Evolutionary conservation across 2,329 filamentous ascomycete genomes (phyloP).

Genomic region (Simplicillium sp.): DNA sequence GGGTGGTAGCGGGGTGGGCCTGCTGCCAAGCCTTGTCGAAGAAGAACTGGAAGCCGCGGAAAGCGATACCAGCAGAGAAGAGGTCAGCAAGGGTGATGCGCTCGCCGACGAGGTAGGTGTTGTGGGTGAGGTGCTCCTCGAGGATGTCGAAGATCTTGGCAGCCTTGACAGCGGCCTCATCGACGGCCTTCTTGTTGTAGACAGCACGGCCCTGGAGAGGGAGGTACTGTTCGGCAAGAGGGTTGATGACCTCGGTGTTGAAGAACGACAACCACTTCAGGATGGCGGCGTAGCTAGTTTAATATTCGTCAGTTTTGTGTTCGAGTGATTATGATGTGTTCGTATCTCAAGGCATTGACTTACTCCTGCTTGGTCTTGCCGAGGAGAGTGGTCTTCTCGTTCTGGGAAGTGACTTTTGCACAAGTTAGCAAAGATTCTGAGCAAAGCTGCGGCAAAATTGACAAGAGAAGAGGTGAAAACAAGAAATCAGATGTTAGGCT

Average conservation of each 20-base stretch:
- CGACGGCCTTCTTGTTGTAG: constrained; percentile 98
- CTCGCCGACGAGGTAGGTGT: constrained; percentile 97
- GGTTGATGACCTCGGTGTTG: constrained; percentile 75
- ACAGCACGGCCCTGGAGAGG: constrained; percentile 71
- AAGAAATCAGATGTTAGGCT: constrained; percentile 69
- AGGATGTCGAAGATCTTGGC: constrained; percentile 61
- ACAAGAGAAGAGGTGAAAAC: constrained; percentile 16
- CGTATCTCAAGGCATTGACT: constrained; percentile 18
- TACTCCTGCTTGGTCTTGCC: constrained; percentile 99
- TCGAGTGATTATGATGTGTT: neutral
- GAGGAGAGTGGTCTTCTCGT: constrained; percentile 98
- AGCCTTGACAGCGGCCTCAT: constrained; percentile 64
- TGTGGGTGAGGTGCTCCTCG: constrained; percentile 80
- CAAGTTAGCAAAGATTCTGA: constrained; percentile 18
- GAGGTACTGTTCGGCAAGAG: constrained; percentile 71
- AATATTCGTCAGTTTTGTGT: constrained; percentile 3
- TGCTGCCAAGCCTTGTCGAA: constrained; percentile 85
- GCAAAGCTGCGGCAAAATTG: constrained; percentile 17
- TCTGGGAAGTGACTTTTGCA: constrained; percentile 84
- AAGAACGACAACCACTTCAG: constrained; percentile 96
- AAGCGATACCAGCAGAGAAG: constrained; percentile 69
- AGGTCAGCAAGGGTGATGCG: constrained; percentile 94
- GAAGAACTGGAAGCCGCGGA: constrained; percentile 87
- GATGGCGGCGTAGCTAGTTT: constrained; percentile 75
- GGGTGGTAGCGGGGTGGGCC: constrained; percentile 74